Conservation (phyloP, 345 rosid genomes). For the Arabis alpina region DNA sequence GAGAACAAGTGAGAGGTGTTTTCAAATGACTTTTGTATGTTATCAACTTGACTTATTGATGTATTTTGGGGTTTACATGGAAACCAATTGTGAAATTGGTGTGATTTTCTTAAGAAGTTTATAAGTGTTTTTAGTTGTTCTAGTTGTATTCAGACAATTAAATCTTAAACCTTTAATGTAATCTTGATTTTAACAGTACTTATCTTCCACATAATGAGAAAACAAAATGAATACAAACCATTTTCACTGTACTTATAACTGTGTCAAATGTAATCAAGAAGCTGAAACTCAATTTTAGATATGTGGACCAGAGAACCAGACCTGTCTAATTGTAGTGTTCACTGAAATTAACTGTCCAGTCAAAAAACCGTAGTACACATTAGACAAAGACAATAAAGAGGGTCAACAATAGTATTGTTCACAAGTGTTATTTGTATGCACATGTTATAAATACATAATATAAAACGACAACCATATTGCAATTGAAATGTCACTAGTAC, state of each 20-base stretch:
- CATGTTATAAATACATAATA: conserved; percentile 30
- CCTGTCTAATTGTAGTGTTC: background rate
- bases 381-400: conserved; percentile 30
- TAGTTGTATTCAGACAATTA: conserved; percentile 18
- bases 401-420: conserved; percentile 15
- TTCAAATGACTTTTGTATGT: background rate
- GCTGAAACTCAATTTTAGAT: conserved; percentile 28
- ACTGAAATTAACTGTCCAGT: conserved; percentile 7
- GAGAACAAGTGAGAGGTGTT: conserved; percentile 7
- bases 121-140: background rate
- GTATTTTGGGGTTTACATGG: conserved; percentile 3
- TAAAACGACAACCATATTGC: conserved; percentile 31
- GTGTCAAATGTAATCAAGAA: background rate
- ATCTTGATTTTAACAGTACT: background rate
- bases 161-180: conserved; percentile 13
- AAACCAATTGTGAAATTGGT: conserved; percentile 27
- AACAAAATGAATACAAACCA: conserved; percentile 26
- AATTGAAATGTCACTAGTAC: conserved; percentile 42
- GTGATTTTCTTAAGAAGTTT: conserved; percentile 9
- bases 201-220: conserved; percentile 15
- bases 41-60: conserved; percentile 23
- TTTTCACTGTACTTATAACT: conserved; percentile 14
- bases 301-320: conserved; percentile 39
- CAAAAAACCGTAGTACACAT: conserved; percentile 28
- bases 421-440: conserved; percentile 35